Evolutionary conservation across 2,329 filamentous ascomycete species (phyloP), one percentile per base, ranked within the genome.

Genomic region (Ascochyta rabiei): DNA sequence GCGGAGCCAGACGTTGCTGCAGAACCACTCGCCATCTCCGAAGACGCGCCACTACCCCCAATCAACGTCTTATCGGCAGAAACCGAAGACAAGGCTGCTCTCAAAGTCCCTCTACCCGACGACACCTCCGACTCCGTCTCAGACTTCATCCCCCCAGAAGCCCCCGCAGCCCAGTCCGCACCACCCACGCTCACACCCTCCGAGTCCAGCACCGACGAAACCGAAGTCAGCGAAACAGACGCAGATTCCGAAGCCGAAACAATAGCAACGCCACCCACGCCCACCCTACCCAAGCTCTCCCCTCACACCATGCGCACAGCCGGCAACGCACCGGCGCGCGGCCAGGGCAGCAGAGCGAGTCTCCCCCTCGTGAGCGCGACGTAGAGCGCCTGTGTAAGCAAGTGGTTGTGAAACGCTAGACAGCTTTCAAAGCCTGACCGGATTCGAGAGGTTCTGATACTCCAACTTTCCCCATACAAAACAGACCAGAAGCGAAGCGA

Each of bases 221-320:
- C 63, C 28, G 49, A 31, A n/a, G 48, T 48, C 6, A 71, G 65
- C 30, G 67, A 67, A 31, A 54, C 58, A 16, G 66, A 61, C 21
- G 69, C 64, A 6, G 64, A 64, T 31, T 43, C 59, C 6, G 63
- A 66, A 9, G 21, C 47, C 16, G 47, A 48, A 23, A 15, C 35
- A 3, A 23, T 52, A 49, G 38, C 38, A 15, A 33, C 53, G 6
- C 53, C 56, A 2, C 34, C 59, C 0, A 60, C 59, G 13, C 41
- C 56, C 4, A 61, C 63, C 16, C 30, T 44, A 7, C 49, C 51
- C 1, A 48, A 60, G 13, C 19, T 66, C 2, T 61, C 62, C 3
- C 64, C 65, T 2, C 65, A 67, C 19, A 44, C 61, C 5, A 69
- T 71, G 68, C 67, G 68, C 19, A 72, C 68, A 13, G 68, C 68